Evolutionary conservation across 805 yeast genomes (phyloP).

Genomic region (Brettanomyces anomalus): DNA sequence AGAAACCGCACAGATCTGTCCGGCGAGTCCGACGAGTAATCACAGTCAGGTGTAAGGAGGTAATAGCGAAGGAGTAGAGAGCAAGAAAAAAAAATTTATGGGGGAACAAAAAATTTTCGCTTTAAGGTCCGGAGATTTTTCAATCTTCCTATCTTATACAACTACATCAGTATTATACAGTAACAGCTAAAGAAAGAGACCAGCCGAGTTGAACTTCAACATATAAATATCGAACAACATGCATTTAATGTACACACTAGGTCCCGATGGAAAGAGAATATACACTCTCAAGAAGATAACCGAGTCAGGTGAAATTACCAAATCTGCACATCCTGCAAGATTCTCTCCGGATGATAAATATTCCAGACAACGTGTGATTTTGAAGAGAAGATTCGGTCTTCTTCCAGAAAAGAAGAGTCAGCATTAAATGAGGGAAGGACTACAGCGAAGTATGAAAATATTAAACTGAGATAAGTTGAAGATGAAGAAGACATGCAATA

Average conservation of each 20-base stretch:
- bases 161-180: background rate
- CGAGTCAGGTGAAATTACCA: constrained; percentile 87
- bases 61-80: too few relatives aligned
- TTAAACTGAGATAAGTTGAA: too few relatives aligned
- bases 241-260: constrained; percentile 99
- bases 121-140: background rate
- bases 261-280: constrained; percentile 89
- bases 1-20: too few relatives aligned
- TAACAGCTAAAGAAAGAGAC: background rate
- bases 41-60: too few relatives aligned
- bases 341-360: constrained; percentile 99
- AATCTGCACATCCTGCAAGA: constrained; percentile 99
- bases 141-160: background rate
- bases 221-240: constrained; percentile 28
- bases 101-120: constrained; percentile 3
- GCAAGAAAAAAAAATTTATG: too few relatives aligned
- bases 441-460: too few relatives aligned
- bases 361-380: constrained; percentile 97
- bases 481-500: too few relatives aligned
- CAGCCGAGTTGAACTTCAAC: background rate
- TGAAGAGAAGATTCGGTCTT: constrained; percentile 87
- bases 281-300: constrained; percentile 84
- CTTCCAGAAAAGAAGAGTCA: constrained; percentile 40
- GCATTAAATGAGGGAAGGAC: background rate
- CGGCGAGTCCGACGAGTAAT: too few relatives aligned